These are phyloP conservation scores for Dryas drummondii DNA, from an alignment of 306 rosid genomes.

Conservation along the genomic window DNA sequence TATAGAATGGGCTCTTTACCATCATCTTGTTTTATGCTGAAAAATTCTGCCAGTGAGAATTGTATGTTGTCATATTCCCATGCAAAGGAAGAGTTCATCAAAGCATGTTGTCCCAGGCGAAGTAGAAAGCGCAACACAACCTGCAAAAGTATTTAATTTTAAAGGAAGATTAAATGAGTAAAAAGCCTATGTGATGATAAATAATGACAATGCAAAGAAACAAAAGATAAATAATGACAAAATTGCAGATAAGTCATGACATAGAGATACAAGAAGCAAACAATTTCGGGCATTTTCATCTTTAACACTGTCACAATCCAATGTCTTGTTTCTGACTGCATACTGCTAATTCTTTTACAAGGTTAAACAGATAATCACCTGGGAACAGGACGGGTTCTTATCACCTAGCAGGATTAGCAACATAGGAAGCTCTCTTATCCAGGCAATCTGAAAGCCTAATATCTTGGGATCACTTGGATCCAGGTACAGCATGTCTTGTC, in stretches of 20 bases:
- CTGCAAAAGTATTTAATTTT: conserved; percentile 33
- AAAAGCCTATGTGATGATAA: neutral
- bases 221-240: neutral
- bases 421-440: conserved; percentile 74
- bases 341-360: conserved; percentile 20
- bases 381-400: conserved; percentile 50
- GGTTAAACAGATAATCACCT: conserved; percentile 42
- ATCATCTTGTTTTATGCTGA: conserved; percentile 39
- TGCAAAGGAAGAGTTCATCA: conserved; percentile 51
- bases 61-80: conserved; percentile 57
- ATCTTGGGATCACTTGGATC: conserved; percentile 49
- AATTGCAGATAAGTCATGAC: neutral
- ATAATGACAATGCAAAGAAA: neutral
- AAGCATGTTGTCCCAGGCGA: conserved; percentile 61
- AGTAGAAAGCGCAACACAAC: conserved; percentile 62
- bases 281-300: conserved; percentile 5
- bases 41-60: conserved; percentile 54
- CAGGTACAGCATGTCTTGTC: conserved; percentile 35
- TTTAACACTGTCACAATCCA: neutral
- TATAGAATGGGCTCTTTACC: conserved; percentile 38
- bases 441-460: conserved; percentile 50
- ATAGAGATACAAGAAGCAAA: conserved; percentile 22
- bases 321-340: conserved; percentile 9
- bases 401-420: conserved; percentile 72
- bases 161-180: neutral